Percentiles rank a stretch among this genome's conserved stretches.
phyloP scores from a whole-genome alignment of 2,329 filamentous ascomycete species.

The Phyllosticta citribraziliensis region DNA sequence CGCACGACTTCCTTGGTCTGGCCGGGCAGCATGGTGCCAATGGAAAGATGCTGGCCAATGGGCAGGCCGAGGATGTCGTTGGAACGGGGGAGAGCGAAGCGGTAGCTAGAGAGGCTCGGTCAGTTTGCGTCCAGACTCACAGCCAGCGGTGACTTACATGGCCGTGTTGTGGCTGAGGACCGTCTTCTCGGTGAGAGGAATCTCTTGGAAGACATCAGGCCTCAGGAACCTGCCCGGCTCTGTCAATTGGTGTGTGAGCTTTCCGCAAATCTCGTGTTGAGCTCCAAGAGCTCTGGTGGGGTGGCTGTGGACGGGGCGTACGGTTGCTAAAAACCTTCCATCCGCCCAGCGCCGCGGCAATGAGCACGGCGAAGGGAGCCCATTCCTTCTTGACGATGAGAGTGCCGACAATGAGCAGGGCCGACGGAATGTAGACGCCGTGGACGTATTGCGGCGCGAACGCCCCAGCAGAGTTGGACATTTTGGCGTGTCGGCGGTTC shows the following conservation, averaged over 20 bases:
- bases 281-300: background rate
- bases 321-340: conserved; percentile 64
- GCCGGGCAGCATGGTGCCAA: conserved; percentile 51
- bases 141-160: conserved; percentile 50
- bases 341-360: conserved; percentile 56
- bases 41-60: conserved; percentile 98
- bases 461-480: conserved; percentile 3
- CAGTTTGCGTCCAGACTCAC: background rate
- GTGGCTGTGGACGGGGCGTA: conserved; percentile 35
- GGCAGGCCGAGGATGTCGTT: conserved; percentile 84
- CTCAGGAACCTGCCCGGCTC: conserved; percentile 76
- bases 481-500: background rate
- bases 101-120: conserved; percentile 53
- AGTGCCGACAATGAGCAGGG: conserved; percentile 64
- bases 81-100: conserved; percentile 72
- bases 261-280: background rate
- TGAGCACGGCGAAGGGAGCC: conserved; percentile 55
- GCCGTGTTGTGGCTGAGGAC: conserved; percentile 96
- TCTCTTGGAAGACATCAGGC: conserved; percentile 80
- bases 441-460: conserved; percentile 57
- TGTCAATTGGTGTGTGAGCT: conserved; percentile 25
- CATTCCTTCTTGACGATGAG: conserved; percentile 67
- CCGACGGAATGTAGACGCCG: conserved; percentile 76
- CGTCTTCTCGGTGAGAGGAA: conserved; percentile 89
- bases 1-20: conserved; percentile 33